A percentile compares a stretch with the other conserved stretches of the same genome.
Conservation (phyloP, 768 basidiomycete genomes). For the Boletus eberwhitei region DNA sequence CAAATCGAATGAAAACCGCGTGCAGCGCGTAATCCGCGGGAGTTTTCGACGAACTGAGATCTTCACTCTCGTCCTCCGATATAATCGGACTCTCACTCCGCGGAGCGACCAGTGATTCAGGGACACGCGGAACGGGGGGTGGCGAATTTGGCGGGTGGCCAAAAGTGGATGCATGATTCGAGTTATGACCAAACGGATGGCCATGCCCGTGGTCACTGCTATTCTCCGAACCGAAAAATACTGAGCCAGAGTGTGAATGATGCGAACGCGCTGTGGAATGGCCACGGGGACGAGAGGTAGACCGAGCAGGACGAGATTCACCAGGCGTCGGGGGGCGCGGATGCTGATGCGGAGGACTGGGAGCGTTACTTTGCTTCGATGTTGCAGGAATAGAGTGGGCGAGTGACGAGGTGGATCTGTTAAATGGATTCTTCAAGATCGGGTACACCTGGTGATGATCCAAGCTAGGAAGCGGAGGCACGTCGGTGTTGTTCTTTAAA, state of each 20-base stretch:
- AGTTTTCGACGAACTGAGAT: constrained; percentile 65
- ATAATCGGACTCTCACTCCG: constrained; percentile 50
- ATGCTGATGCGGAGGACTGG: constrained; percentile 46
- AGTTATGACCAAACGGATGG: constrained; percentile 31
- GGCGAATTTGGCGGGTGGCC: constrained; percentile 48
- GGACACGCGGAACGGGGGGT: constrained; percentile 77
- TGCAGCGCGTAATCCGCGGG: constrained; percentile 88
- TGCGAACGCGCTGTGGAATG: constrained; percentile 67
- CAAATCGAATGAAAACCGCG: constrained; percentile 85
- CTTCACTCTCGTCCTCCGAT: constrained; percentile 64
- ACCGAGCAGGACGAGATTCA: constrained; percentile 34
- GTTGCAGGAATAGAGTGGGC: constrained; percentile 42
- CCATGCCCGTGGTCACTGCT: constrained; percentile 65
- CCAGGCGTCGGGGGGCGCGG: constrained; percentile 60
- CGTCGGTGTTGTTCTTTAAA: constrained; percentile 49
- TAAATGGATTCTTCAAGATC: constrained; percentile 77
- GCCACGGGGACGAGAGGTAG: constrained; percentile 47
- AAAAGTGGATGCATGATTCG: constrained; percentile 23
- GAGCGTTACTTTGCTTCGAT: constrained; percentile 39
- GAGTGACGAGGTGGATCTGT: constrained; percentile 76
- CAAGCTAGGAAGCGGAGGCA: constrained; percentile 73
- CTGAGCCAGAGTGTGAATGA: constrained; percentile 74
- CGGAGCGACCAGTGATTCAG: constrained; percentile 51
- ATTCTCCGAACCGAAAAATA: constrained; percentile 64
- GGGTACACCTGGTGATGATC: constrained; percentile 64